Percentiles rank a stretch among this genome's conserved stretches.
Conservation (phyloP, 108 stramenopile species). For the Pseudonitzschia delicatissima region DNA sequence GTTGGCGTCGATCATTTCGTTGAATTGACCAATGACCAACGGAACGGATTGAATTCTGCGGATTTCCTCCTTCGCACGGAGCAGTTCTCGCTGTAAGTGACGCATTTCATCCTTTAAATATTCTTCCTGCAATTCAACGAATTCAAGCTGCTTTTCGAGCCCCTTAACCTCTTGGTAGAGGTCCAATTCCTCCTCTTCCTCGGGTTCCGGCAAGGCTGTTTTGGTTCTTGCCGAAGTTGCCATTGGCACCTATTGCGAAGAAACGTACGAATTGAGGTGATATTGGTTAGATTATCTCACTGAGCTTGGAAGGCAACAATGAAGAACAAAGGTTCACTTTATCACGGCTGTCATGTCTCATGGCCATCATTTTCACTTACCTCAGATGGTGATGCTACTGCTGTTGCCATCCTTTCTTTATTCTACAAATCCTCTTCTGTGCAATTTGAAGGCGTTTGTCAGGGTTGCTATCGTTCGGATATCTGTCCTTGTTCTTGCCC, state of each 20-base stretch:
- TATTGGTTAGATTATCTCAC: too few relatives aligned
- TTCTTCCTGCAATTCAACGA: constrained; percentile 97
- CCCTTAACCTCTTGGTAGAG: constrained; percentile 87
- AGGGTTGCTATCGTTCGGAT: too few relatives aligned
- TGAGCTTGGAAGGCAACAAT: not conserved
- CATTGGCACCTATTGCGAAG: constrained; percentile 3
- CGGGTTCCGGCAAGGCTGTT: not conserved
- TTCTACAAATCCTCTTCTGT: too few relatives aligned
- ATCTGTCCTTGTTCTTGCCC: too few relatives aligned
- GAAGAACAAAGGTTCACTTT: not conserved
- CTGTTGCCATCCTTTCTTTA: not conserved
- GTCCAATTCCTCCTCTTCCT: constrained; percentile 39
- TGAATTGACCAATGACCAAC: constrained; percentile 98
- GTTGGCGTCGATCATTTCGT: constrained; percentile 99
- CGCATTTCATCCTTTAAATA: constrained; percentile 99
- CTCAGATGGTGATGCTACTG: not conserved
- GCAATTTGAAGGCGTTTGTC: too few relatives aligned
- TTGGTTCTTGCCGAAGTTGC: not conserved
- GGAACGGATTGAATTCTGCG: constrained; percentile 98
- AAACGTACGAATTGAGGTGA: not conserved
- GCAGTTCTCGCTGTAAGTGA: constrained; percentile 96
- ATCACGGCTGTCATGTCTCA: not conserved
- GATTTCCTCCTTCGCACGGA: constrained; percentile 97
- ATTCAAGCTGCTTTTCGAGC: constrained; percentile 86
- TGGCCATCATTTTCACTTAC: not conserved